These are phyloP conservation scores for Micractinium sp. DNA, from an alignment of 139 green algal genomes.

Conservation along the genomic window DNA sequence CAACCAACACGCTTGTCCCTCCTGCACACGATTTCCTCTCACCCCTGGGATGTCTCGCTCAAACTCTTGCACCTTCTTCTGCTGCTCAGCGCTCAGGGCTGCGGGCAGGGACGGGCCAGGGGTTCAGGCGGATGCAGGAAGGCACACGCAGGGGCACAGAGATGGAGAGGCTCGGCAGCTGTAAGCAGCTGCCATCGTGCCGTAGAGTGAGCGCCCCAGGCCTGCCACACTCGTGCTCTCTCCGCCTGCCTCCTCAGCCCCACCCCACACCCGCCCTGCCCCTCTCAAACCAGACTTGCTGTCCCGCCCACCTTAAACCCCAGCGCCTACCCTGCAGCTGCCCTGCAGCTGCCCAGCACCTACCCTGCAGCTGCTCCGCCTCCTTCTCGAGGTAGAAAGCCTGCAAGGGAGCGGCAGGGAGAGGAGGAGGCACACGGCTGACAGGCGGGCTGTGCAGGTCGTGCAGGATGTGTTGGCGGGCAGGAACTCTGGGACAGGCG, in stretches of 20 bases:
- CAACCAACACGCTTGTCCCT: background rate
- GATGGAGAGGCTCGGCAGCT: too few species aligned
- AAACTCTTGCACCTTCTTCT: background rate
- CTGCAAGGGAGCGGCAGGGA: background rate
- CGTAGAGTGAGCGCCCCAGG: too few species aligned
- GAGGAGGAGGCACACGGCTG: too few species aligned
- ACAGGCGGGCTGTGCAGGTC: too few species aligned
- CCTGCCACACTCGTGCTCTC: too few species aligned
- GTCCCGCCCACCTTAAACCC: background rate
- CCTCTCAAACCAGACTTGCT: too few species aligned
- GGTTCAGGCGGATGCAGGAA: background rate
- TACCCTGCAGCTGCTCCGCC: constrained; percentile 15
- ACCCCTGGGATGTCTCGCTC: background rate
- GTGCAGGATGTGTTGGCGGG: too few species aligned
- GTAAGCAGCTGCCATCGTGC: too few species aligned
- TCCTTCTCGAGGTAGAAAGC: constrained; percentile 8
- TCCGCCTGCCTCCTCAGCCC: too few species aligned
- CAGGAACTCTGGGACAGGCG: too few species aligned
- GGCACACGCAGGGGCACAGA: background rate
- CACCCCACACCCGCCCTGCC: too few species aligned
- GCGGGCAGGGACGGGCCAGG: background rate
- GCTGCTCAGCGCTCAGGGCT: background rate
- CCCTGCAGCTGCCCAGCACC: background rate
- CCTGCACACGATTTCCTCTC: too few species aligned
- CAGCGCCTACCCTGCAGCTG: background rate